Base-by-base conservation (phyloP, 169 alveolate genomes). In the Perkinsus chesapeaki region DNA sequence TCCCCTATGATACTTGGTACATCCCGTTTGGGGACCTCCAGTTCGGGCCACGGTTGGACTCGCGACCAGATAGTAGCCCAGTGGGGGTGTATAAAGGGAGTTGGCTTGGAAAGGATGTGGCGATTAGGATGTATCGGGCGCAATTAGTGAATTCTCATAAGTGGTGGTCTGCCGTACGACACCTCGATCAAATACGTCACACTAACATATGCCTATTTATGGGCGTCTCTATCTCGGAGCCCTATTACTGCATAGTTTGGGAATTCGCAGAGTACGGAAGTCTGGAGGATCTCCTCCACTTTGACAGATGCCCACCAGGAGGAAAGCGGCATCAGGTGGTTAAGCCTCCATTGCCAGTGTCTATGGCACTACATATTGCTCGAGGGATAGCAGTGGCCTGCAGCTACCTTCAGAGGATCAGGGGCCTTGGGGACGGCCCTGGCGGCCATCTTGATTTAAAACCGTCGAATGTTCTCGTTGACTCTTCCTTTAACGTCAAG, bases 51-150 rank as follows among this genome's bases (percentile, higher is more conserved):
- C 82, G 82, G 31, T 34, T 60, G 31, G 82, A 60, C 82, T 60
- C 82, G 7, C 82, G 82, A 23, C 82, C 82, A 23, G 82, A 60
- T 27, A 60, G 27, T 34, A 60, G 82, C 82, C 82, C 82, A 9
- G 82, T 60, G 31, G 82, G 94, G 92, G 92, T 93, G 34, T 94
- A 93, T 91, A 82, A 39, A 43, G 95, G 95, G 3, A 94, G 92
- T 91, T 94, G 93, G 91, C 60, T 94, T 73, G 95, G 95, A 9
- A 94, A 92, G 48, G 94, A 94, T 39, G 95, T 94, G 91, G 95
- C 95, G n/a, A 94, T 94, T 39, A 94, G 93, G 60, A 93, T 94
- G 47, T 60, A 60, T 34, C 12, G 82, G 23, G 82, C 82, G 36
- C 82, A 60, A 23, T 73, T 94, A 91, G 94, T 94, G 39, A 94